Evolutionary conservation across 148 eudicot species (phyloP), one percentile per base, ranked within the genome.

Genomic region (Pharnaceum exiguum): DNA sequence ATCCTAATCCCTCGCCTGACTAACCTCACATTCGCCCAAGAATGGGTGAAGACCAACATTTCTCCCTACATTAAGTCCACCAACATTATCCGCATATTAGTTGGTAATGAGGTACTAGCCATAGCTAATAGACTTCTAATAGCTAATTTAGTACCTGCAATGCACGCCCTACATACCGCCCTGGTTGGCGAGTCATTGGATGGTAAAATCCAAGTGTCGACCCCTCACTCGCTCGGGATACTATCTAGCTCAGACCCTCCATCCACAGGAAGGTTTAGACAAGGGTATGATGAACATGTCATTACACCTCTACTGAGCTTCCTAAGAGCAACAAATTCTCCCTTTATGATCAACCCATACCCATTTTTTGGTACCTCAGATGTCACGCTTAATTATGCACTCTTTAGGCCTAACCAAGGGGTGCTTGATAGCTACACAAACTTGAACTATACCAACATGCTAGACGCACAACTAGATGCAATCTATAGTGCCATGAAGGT

Each of bases 71-170:
- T 71, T 5, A 67, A 54, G 4, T 75, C 84, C 16, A 79, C 82
- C 26, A 77, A 81, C 45, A 65, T 83, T 12, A 63, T 64, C 54
- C 75, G 84, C 12, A 61, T 83, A 17, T 73, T 83, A 11, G 87
- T 86, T 2, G 95, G 95, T 10, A 87, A 84, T 42, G 95, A 87
- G 72, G 81, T 81, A 5, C 60, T 87, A 6, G 64, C 89, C 17
- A 77, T 81, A 10, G 74, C 70, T 44, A 70, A 70, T 65, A 74
- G 46, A 59, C 51, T 66, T 55, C 66, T 78, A 16, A 78, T 78
- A 5, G 24, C 44, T 13, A 71, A 31, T 51, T 77, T 86, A 7
- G 86, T 86, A 26, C 82, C 83, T 0, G 84, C 90, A 1, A 81
- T 83, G 85, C 61, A 83, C 15, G 51, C 64, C 28, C 79, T 83